Base-by-base conservation (phyloP, 768 basidiomycete genomes). In the Gloeopeniophorella convolvens region DNA sequence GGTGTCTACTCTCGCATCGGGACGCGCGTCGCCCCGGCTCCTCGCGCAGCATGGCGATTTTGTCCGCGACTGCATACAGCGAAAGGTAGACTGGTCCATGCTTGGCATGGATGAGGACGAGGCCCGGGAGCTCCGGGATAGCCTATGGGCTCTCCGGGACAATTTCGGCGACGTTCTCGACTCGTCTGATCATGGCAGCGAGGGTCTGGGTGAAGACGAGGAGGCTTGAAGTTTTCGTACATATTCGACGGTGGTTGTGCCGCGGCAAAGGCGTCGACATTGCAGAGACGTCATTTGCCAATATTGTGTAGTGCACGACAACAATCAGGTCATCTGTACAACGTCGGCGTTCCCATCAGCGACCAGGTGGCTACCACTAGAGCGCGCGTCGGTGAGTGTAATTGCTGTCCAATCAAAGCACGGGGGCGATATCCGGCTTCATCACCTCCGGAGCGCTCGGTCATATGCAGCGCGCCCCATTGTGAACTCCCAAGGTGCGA, bases 31-130 rank as follows among this genome's bases (percentile, higher is more conserved):
- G 67, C 75, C 12, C 45, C 42, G 48, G 9, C 52, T 76, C n/a
- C 70, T 87, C 54, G 66, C 69, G 23, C 58, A 63, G 3, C 81
- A 84, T 59, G 84, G 82, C 2, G 62, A 60, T 13, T 73, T 79
- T 41, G 66, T 77, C 4, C 75, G 80, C 24, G 60, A 59, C 8
- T 73, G 72, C 44, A 62, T 70, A 3, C 55, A 35, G 20, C 42
- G 50, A 24, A 51, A 49, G 32, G 16, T 53, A 5, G 32, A 53
- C 28, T 56, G 57, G 57, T 26, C 35, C 30, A 27, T 35, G 26
- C 26, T 56, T 8, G 57, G 50, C 4, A 18, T 45, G 20, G 57
- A 56, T 8, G 34, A 36, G 42, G 50, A 56, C 16, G 57, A 56
- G 15, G 57, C 44, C 23, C 50, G 35, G 28, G 50, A 52, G 27